Evolutionary conservation across 1,139 yeast genomes (phyloP).

Genomic region (Diutina scorzettiae): DNA sequence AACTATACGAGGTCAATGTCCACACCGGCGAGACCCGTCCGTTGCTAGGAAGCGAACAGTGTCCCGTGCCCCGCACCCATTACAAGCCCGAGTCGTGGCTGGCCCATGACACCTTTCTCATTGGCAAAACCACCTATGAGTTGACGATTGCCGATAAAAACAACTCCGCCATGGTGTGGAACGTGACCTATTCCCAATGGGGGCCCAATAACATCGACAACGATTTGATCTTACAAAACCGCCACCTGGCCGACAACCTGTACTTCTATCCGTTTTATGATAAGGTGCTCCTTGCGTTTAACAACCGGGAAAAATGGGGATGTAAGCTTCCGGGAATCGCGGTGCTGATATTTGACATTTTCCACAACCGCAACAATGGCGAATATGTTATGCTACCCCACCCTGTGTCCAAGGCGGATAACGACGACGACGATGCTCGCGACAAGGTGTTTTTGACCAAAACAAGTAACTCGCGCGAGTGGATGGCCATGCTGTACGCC

Average conservation of each 20-base stretch:
- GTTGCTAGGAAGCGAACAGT: not conserved
- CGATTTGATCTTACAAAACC: slow-evolving; percentile 44
- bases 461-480: slow-evolving; percentile 48
- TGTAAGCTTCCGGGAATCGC: slow-evolving; percentile 54
- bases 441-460: slow-evolving; percentile 40
- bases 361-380: slow-evolving; percentile 20
- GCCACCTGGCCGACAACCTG: slow-evolving; percentile 50
- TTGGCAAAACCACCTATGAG: slow-evolving; percentile 41
- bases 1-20: slow-evolving; percentile 64
- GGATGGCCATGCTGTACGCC: slow-evolving; percentile 79
- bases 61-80: slow-evolving; percentile 4
- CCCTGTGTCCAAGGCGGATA: slow-evolving; percentile 38
- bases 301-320: slow-evolving; percentile 62
- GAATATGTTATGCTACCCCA: slow-evolving; percentile 48
- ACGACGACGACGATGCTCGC: slow-evolving; percentile 19
- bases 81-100: slow-evolving; percentile 2
- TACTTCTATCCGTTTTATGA: slow-evolving; percentile 82
- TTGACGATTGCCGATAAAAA: slow-evolving; percentile 39
- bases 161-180: slow-evolving; percentile 61
- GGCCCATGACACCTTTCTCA: slow-evolving; percentile 20
- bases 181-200: slow-evolving; percentile 83
- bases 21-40: slow-evolving; percentile 54
- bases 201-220: slow-evolving; percentile 82
- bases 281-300: slow-evolving; percentile 54
- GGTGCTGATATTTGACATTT: slow-evolving; percentile 63